phyloP scores from a whole-genome alignment of 371 early-diverging fungal species.

The Mycotypha africana region DNA sequence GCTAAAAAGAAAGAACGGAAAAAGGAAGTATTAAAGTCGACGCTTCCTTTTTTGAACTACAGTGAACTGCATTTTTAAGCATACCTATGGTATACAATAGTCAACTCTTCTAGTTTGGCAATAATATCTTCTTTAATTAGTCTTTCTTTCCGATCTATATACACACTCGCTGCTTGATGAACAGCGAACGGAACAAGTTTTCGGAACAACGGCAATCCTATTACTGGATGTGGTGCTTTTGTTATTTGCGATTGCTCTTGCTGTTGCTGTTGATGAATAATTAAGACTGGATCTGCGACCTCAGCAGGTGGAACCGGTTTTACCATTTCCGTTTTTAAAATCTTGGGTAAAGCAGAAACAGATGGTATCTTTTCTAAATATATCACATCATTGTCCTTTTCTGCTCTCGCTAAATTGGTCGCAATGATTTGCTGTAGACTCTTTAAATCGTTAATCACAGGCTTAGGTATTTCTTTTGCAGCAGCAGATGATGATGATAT shows the following conservation, averaged over 20 bases:
- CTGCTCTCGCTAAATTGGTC: slow-evolving; percentile 64
- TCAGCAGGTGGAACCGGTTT: slow-evolving; percentile 41
- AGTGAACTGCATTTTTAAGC: neutral
- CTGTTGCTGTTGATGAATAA: slow-evolving; percentile 37
- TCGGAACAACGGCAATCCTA: slow-evolving; percentile 79
- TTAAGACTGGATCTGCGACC: slow-evolving; percentile 40
- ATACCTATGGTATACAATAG: slow-evolving; percentile 43
- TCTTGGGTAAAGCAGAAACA: slow-evolving; percentile 47
- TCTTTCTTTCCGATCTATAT: slow-evolving; percentile 74
- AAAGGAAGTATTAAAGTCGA: no score
- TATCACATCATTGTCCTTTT: slow-evolving; percentile 87
- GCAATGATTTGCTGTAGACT: slow-evolving; percentile 54
- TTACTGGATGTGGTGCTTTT: slow-evolving; percentile 35
- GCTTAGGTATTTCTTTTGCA: slow-evolving; percentile 4
- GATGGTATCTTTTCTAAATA: slow-evolving; percentile 76
- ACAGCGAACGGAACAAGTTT: slow-evolving; percentile 85
- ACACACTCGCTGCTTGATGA: slow-evolving; percentile 84
- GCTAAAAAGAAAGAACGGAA: slow-evolving; percentile 19
- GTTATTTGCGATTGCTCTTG: slow-evolving; percentile 11
- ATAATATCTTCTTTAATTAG: slow-evolving; percentile 64
- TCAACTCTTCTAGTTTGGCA: slow-evolving; percentile 56
- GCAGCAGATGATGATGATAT: neutral
- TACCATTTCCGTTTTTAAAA: slow-evolving; percentile 69
- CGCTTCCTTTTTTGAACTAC: no score
- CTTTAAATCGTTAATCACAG: slow-evolving; percentile 35